phyloP scores from a whole-genome alignment of 768 basidiomycete genomes.

The Hygrophoropsis aurantiaca region DNA sequence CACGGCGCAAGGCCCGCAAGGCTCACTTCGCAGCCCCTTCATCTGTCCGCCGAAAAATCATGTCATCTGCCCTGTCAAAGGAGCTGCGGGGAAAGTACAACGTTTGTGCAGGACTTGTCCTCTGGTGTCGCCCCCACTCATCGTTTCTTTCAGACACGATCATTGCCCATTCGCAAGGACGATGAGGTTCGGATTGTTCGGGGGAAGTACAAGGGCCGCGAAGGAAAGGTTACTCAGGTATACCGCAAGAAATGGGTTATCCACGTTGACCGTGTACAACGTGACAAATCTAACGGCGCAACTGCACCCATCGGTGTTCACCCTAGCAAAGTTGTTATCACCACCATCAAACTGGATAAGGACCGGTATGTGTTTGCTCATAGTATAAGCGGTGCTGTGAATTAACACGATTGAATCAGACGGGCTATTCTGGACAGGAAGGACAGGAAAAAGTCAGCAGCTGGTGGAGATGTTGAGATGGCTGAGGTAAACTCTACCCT shows the following conservation, averaged over 20 bases:
- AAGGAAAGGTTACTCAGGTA: slow-evolving; percentile 97
- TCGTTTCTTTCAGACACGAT: slow-evolving; percentile 60
- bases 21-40: slow-evolving; percentile 96
- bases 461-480: slow-evolving; percentile 71
- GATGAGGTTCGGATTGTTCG: slow-evolving; percentile 97
- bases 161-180: slow-evolving; percentile 94
- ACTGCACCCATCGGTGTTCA: slow-evolving; percentile 92
- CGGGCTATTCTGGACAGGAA: slow-evolving; percentile 88
- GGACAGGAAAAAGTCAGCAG: slow-evolving; percentile 65
- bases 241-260: slow-evolving; percentile 99
- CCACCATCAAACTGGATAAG: slow-evolving; percentile 89
- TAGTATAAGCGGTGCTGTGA: neutral
- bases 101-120: slow-evolving; percentile 48
- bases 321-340: slow-evolving; percentile 96
- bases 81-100: slow-evolving; percentile 91
- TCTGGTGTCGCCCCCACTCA: neutral
- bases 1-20: slow-evolving; percentile 97
- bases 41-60: slow-evolving; percentile 93
- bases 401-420: slow-evolving; percentile 33
- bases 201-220: slow-evolving; percentile 97
- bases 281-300: slow-evolving; percentile 97
- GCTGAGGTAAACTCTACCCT: slow-evolving; percentile 59
- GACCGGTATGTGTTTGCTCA: slow-evolving; percentile 70
- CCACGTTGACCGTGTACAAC: slow-evolving; percentile 95
- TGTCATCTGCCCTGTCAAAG: slow-evolving; percentile 95